A percentile compares a stretch with the other conserved stretches of the same genome.
phyloP scores from a whole-genome alignment of 2,329 filamentous ascomycete genomes.

The Trematosphaeria pertusa region DNA sequence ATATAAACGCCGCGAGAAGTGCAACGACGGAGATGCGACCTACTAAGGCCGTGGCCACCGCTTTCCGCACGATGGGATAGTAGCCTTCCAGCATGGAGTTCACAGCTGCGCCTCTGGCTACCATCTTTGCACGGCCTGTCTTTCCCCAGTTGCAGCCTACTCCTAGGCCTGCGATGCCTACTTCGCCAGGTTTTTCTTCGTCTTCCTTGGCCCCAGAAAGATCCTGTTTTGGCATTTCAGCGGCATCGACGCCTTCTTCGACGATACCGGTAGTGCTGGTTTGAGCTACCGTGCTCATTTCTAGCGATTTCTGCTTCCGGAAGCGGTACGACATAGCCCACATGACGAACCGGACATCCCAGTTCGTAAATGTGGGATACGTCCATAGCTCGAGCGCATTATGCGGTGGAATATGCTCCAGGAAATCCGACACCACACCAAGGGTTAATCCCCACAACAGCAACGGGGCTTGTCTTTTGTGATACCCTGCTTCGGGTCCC shows the following conservation, averaged over 20 bases:
- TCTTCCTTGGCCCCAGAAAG: constrained; percentile 28
- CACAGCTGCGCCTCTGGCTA: constrained; percentile 50
- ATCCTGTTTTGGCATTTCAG: constrained; percentile 32
- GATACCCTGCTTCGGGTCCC: constrained; percentile 37
- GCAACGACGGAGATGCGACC: constrained; percentile 41
- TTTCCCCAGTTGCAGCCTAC: constrained; percentile 50
- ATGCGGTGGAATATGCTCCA: constrained; percentile 70
- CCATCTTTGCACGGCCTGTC: constrained; percentile 45
- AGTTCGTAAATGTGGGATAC: constrained; percentile 71
- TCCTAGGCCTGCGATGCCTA: constrained; percentile 54
- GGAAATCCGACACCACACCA: constrained; percentile 70
- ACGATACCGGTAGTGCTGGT: constrained; percentile 15
- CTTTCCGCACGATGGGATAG: constrained; percentile 58
- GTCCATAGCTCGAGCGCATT: constrained; percentile 69
- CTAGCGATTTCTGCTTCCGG: constrained; percentile 45
- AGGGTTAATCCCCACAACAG: constrained; percentile 74
- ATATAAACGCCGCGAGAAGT: constrained; percentile 27
- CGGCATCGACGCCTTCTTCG: constrained; percentile 33
- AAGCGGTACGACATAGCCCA: constrained; percentile 66
- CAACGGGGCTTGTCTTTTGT: constrained; percentile 55
- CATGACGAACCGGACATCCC: constrained; percentile 66
- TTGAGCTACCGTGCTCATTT: constrained; percentile 29
- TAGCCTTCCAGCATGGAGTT: constrained; percentile 61
- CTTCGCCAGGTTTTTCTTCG: constrained; percentile 47
- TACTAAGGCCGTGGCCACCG: constrained; percentile 53